A percentile compares a stretch with the other conserved stretches of the same genome.
Conservation (phyloP, 169 alveolate genomes). For the Plasmodium gallinaceum region DNA sequence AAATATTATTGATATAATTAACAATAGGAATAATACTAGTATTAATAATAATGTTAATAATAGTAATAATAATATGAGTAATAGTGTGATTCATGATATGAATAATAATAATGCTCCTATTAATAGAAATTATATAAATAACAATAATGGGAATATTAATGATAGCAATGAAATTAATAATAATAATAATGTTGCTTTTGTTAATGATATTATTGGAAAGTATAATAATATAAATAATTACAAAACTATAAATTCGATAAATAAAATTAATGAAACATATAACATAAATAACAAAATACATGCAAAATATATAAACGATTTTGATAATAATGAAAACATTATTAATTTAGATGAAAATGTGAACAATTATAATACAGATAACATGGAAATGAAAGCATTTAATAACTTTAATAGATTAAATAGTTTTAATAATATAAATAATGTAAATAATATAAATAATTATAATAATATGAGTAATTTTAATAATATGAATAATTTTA, state of each 20-base stretch:
- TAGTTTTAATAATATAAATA: neutral
- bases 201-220: conserved; percentile 1
- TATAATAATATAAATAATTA: conserved; percentile 1
- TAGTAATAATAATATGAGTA: neutral
- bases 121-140: conserved; percentile 8
- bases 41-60: neutral
- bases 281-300: conserved; percentile 30
- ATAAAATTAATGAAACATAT: conserved; percentile 31
- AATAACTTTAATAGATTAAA: conserved; percentile 3
- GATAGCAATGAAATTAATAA: conserved; percentile 1
- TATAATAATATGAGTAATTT: conserved; percentile 8
- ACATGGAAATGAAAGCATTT: conserved; percentile 22
- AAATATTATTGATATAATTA: neutral
- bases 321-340: conserved; percentile 50
- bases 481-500: conserved; percentile 12
- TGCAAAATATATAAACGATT: neutral
- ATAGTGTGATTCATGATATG: neutral
- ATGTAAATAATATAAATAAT: neutral
- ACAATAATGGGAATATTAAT: neutral
- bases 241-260: conserved; percentile 16
- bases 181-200: conserved; percentile 12
- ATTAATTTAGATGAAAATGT: conserved; percentile 26
- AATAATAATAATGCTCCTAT: neutral
- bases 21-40: neutral
- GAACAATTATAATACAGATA: conserved; percentile 24